Evolutionary conservation across 2,329 filamentous ascomycete genomes (phyloP).

Genomic region (Apiospora saccharicola): DNA sequence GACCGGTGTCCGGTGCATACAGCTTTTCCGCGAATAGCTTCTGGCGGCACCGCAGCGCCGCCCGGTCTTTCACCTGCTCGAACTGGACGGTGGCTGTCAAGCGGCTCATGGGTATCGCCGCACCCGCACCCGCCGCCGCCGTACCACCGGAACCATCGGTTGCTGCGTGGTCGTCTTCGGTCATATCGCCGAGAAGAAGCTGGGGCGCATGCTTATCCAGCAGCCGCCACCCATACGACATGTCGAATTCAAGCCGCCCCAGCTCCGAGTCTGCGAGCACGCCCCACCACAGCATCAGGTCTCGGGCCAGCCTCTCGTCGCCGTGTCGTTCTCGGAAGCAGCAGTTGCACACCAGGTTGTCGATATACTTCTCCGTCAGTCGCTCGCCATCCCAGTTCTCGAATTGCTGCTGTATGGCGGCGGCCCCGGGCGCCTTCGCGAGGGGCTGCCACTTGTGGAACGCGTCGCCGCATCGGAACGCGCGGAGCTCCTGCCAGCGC

Average conservation of each 20-base stretch:
- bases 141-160: too few relatives aligned
- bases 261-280: background rate
- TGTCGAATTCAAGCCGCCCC: background rate
- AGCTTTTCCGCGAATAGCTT: background rate
- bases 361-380: background rate
- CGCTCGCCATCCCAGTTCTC: background rate
- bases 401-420: background rate
- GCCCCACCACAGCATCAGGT: background rate
- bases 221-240: background rate
- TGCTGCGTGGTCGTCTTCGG: background rate
- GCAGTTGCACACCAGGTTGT: background rate
- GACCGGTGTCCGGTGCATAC: too few relatives aligned
- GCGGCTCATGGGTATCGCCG: background rate
- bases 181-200: background rate
- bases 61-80: background rate
- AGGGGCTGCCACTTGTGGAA: background rate
- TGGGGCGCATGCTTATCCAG: background rate
- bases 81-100: background rate
- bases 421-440: background rate
- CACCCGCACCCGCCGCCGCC: too few relatives aligned
- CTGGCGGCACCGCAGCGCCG: background rate
- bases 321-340: background rate
- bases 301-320: background rate
- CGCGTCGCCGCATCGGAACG: background rate
- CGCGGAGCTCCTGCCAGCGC: constrained; percentile 5